Conservation (phyloP, 2,329 filamentous ascomycete species). For the Magnaporthiopsis rhizophila region DNA sequence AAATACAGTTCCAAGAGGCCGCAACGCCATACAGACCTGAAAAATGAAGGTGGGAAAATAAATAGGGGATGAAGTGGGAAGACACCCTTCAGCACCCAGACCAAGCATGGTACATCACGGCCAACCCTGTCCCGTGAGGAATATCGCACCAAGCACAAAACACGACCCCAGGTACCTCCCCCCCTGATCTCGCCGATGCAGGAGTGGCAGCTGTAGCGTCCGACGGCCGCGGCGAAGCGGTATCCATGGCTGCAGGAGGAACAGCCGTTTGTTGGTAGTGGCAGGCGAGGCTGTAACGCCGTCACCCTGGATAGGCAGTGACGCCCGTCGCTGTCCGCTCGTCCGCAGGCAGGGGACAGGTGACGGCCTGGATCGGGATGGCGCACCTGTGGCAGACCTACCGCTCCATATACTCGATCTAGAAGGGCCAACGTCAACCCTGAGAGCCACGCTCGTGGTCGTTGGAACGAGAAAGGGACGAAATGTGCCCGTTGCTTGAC, state of each 20-base stretch:
- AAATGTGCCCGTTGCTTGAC: no score
- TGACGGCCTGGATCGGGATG: slow-evolving; percentile 10
- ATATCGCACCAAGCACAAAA: slow-evolving; percentile 7
- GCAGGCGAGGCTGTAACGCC: slow-evolving; percentile 13
- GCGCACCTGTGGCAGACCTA: slow-evolving; percentile 19
- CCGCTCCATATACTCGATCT: slow-evolving; percentile 24
- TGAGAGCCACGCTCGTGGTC: no score
- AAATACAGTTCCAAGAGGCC: no score
- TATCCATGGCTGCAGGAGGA: neutral
- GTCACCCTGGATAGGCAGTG: slow-evolving; percentile 9
- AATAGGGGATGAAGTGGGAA: no score
- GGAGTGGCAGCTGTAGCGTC: slow-evolving; percentile 1
- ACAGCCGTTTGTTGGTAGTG: neutral
- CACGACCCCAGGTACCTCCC: slow-evolving; percentile 11
- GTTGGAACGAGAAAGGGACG: no score
- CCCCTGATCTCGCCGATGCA: slow-evolving; percentile 11
- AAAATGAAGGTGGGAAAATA: no score
- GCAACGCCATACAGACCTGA: no score
- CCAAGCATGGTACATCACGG: no score
- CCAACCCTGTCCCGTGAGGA: no score
- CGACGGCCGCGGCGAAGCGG: neutral
- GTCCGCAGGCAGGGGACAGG: slow-evolving; percentile 11
- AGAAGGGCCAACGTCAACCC: no score
- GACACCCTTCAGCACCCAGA: no score
- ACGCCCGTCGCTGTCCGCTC: slow-evolving; percentile 8